Evolutionary conservation across 805 yeast species (phyloP).

Genomic region (Hanseniaspora valbyensis): DNA sequence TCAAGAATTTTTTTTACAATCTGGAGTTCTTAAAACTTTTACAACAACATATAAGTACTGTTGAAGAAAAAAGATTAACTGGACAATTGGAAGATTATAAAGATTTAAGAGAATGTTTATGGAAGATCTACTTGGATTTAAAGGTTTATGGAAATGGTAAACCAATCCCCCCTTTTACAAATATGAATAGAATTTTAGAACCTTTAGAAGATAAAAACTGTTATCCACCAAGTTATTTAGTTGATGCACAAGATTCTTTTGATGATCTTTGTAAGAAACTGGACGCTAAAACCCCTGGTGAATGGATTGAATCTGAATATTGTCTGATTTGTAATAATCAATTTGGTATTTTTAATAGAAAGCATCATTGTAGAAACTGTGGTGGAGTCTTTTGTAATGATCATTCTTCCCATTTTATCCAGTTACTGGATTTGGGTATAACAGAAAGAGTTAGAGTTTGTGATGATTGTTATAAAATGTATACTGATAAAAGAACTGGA

Average conservation of each 20-base stretch:
- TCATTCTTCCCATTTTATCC: conserved; percentile 63
- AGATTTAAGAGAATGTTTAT: conserved; percentile 6
- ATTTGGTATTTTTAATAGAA: conserved; percentile 73
- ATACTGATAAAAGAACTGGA: conserved; percentile 32
- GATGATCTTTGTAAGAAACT: conserved; percentile 43
- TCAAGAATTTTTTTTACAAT: conserved; percentile 64
- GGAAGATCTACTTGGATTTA: conserved; percentile 12
- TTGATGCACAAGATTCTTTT: conserved; percentile 9
- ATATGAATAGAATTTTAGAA: conserved; percentile 11
- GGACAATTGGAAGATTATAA: conserved; percentile 7
- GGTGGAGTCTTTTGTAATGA: conserved; percentile 87
- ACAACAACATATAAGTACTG: conserved; percentile 6
- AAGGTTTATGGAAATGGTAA: conserved; percentile 10
- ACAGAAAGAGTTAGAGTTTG: conserved; percentile 86
- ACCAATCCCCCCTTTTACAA: conserved; percentile 11
- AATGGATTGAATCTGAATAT: conserved; percentile 90
- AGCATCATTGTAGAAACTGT: conserved; percentile 94
- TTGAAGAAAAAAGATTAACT: conserved; percentile 10
- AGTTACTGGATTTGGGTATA: conserved; percentile 76
- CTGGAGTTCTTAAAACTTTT: conserved; percentile 71
- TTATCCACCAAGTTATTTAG: not conserved
- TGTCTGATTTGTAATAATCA: conserved; percentile 85
- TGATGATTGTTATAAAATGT: conserved; percentile 70
- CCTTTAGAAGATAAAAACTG: conserved; percentile 12
- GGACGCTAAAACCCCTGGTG: conserved; percentile 90